Evolutionary conservation across 768 basidiomycete species (phyloP).

Genomic region (Psilocybe subaeruginosa): DNA sequence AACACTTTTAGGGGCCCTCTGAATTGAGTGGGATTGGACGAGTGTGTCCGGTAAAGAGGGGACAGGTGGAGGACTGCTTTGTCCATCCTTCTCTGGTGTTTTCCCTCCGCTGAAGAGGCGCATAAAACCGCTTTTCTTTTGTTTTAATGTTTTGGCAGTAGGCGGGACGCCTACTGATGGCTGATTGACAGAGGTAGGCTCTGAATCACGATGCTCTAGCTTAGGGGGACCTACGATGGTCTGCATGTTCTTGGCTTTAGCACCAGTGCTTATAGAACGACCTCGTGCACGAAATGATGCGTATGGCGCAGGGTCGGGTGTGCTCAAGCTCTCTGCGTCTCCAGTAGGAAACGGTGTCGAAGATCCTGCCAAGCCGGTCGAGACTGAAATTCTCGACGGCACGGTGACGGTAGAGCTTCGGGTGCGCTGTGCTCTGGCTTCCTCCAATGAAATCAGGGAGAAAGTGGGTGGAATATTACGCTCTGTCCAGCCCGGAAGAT

Average conservation of each 20-base stretch:
- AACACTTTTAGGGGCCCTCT: slow-evolving; percentile 30
- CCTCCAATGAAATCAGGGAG: slow-evolving; percentile 74
- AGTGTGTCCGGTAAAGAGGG: slow-evolving; percentile 46
- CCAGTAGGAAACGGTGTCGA: slow-evolving; percentile 34
- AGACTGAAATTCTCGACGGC: slow-evolving; percentile 26
- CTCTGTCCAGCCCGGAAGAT: slow-evolving; percentile 56
- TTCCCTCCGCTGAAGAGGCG: slow-evolving; percentile 66
- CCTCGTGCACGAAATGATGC: slow-evolving; percentile 37
- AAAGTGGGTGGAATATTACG: slow-evolving; percentile 51
- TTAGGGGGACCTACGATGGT: slow-evolving; percentile 43
- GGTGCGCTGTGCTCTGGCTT: slow-evolving; percentile 74
- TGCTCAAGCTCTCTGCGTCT: slow-evolving; percentile 30
- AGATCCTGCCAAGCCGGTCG: slow-evolving; percentile 26
- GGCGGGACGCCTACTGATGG: slow-evolving; percentile 16
- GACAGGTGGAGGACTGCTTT: slow-evolving; percentile 55
- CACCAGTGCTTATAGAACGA: slow-evolving; percentile 65
- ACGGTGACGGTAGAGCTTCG: slow-evolving; percentile 47
- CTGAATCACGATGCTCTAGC: slow-evolving; percentile 47
- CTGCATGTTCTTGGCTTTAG: slow-evolving; percentile 52
- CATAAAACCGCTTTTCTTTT: slow-evolving; percentile 85
- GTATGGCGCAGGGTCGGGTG: slow-evolving; percentile 6
- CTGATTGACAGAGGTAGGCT: slow-evolving; percentile 26
- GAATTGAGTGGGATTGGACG: slow-evolving; percentile 26
- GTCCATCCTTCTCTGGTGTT: slow-evolving; percentile 50
- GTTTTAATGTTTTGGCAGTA: slow-evolving; percentile 57